Conservation (phyloP, 2,329 filamentous ascomycete species). For the Triangularia verruculosa region DNA sequence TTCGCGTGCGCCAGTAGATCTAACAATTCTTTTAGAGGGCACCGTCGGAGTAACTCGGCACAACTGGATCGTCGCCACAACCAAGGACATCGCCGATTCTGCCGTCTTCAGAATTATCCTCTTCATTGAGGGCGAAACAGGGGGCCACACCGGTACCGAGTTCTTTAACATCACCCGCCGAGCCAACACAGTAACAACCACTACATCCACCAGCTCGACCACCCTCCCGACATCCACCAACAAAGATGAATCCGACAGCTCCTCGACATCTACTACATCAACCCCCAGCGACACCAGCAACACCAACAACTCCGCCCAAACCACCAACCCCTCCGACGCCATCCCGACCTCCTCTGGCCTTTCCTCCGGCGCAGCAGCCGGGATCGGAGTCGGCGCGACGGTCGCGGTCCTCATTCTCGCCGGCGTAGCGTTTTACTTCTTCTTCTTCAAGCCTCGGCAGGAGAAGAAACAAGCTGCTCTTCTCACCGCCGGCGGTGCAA, state of each 20-base stretch:
- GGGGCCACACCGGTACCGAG: not conserved
- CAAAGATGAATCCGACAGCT: not conserved
- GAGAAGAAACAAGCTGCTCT: not conserved
- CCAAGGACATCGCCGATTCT: not conserved
- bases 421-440: not conserved
- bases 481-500: not conserved
- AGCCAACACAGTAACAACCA: not conserved
- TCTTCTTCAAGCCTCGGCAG: not conserved
- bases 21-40: not conserved
- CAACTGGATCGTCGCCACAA: not conserved
- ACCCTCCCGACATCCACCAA: not conserved
- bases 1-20: not conserved
- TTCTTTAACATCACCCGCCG: not conserved
- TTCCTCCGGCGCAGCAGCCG: not conserved
- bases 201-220: not conserved
- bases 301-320: not conserved
- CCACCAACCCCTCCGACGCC: not conserved
- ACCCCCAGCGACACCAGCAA: not conserved
- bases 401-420: not conserved
- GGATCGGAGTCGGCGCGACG: not conserved
- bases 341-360: not conserved
- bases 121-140: not conserved
- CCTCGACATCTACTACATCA: not conserved
- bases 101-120: not conserved
- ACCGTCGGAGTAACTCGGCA: not conserved